These are phyloP conservation scores for Taphrina betulina DNA, from an alignment of 1,139 yeast genomes.

Conservation along the genomic window DNA sequence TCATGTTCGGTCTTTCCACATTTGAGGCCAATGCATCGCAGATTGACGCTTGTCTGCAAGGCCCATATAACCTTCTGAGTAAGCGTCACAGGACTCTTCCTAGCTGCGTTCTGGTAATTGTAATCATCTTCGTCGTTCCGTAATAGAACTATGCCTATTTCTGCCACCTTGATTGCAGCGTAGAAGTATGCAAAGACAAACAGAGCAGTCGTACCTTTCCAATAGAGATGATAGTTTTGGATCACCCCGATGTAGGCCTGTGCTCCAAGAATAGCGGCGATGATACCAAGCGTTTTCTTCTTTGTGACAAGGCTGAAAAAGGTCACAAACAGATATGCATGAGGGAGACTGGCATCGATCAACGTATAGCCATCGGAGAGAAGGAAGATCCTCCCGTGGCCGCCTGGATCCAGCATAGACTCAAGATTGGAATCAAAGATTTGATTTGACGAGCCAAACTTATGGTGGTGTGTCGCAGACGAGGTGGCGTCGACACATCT, in stretches of 20 bases:
- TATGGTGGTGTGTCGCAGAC: no score
- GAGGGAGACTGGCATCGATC: no score
- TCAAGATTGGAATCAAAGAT: no score
- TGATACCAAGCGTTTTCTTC: background rate
- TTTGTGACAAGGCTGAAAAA: constrained; percentile 7
- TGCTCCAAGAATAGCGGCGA: constrained; percentile 10
- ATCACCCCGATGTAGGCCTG: constrained; percentile 4
- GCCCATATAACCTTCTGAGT: background rate
- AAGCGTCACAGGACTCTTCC: background rate
- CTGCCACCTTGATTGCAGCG: constrained; percentile 11
- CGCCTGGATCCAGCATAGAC: no score
- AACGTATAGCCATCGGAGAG: no score
- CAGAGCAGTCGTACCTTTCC: constrained; percentile 19
- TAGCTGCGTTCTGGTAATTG: background rate
- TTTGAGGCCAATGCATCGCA: constrained; percentile 11
- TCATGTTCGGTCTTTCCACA: constrained; percentile 4
- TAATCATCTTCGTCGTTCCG: background rate
- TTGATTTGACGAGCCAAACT: no score
- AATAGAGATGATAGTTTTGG: background rate
- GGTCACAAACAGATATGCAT: constrained; percentile 2
- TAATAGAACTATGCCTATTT: constrained; percentile 2
- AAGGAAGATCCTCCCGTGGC: no score
- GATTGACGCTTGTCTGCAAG: background rate
- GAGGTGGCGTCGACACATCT: no score
- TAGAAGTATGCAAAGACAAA: constrained; percentile 12